Base-by-base conservation (phyloP, 2,329 filamentous ascomycete species). In the Hymenoscyphus occultus region DNA sequence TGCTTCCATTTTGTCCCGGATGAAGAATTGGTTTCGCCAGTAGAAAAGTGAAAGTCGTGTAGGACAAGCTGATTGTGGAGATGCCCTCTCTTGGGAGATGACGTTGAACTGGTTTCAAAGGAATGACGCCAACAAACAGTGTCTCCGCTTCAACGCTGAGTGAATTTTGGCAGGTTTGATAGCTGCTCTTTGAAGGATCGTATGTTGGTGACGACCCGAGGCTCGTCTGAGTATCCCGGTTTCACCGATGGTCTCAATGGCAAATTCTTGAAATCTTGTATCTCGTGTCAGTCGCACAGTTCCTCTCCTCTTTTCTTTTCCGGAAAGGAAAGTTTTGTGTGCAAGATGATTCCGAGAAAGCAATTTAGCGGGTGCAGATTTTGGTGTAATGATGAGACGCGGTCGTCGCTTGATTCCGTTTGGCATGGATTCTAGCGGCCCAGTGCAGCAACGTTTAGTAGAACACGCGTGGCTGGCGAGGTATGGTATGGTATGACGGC, bases 41-140 rank as follows among this genome's bases (percentile, higher is more conserved):
- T 54, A 60, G 45, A 65, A 54, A 65, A 54, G 62, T 68, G 19
- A 31, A 14, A 19, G 19, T 60, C 56, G 60, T 66, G 65, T 70
- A 66, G 59, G 59, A 70, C 66, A 60, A 45, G 56, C 64, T 45
- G 51, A 57, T 63, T 62, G 22, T 62, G 22, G 48, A 28, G 51
- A 59, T 48, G n/a, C 54, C 16, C 56, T 5, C 9, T 56, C 60
- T 56, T 59, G 56, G 61, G 51, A 56, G 58, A 1, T 40, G 63
- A 64, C 56, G 64, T 59, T 61, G 62, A 57, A 58, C 42, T 60
- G 40, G 60, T 58, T 59, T 68, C 66, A 72, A 72, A 70, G 65
- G 71, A 71, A 60, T 67, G 66, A 68, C 66, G 62, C 65, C 62
- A 68, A 67, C 69, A 71, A 72, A 70, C 65, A 68, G 69, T 69